These are phyloP conservation scores for Colletotrichum sp. DNA, from an alignment of 2,329 filamentous ascomycete species.

Conservation along the genomic window DNA sequence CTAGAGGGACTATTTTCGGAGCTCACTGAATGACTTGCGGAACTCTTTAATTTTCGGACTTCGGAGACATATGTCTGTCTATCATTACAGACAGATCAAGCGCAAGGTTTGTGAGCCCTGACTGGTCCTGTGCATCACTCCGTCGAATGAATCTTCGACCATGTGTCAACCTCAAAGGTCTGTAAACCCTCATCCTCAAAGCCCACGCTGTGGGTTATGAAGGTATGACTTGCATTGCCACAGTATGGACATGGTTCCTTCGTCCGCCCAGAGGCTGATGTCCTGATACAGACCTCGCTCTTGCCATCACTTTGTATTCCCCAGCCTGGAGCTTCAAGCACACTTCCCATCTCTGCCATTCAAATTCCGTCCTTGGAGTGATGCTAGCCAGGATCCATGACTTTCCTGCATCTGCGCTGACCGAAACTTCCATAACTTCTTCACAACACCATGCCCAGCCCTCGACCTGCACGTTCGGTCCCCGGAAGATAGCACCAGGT, in stretches of 20 bases:
- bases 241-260: not conserved
- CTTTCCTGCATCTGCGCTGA: not conserved
- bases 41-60: fast-evolving
- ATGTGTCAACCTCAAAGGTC: not conserved
- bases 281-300: not conserved
- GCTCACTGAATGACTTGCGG: not conserved
- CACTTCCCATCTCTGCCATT: not conserved
- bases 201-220: not conserved
- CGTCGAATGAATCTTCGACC: not conserved
- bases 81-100: not conserved
- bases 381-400: not conserved
- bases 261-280: not conserved
- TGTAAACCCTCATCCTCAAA: not conserved
- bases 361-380: not conserved
- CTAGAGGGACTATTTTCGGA: not conserved
- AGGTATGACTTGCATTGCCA: not conserved
- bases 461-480: not conserved
- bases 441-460: not conserved
- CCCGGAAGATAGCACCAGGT: not conserved
- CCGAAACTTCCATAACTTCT: not conserved
- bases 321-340: not conserved
- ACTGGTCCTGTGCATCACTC: not conserved
- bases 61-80: not conserved
- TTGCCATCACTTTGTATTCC: not conserved
- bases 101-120: not conserved